Base-by-base conservation (phyloP, 2,329 filamentous ascomycete genomes). In the Penicillium sp. region DNA sequence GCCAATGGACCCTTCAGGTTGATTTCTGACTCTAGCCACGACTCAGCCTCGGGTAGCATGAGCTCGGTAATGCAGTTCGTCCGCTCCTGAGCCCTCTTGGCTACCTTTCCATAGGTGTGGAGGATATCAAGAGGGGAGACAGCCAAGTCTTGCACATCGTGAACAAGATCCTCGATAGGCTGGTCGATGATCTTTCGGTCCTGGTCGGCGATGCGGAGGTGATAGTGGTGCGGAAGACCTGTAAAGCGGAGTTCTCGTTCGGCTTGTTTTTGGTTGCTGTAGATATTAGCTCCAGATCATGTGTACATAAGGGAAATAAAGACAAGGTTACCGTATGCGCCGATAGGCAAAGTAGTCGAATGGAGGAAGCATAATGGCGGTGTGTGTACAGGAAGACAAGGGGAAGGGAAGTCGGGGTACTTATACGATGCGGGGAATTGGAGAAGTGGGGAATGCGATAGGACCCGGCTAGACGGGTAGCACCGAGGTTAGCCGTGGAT, bases 41-140 rank as follows among this genome's bases (percentile, higher is more conserved):
- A 75, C 75, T 96, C 90, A 0, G 91, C 91, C 55, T 88, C 87
- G 0, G 85, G 81, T 38, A 97, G 83, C 78, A 97, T 84, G 56
- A 97, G 80, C 76, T 97, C 93, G 0, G 93, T 97, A 13, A 95
- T 77, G 70, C 91, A 95, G 73, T 97, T 97, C 2, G 92, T 96
- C 76, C 89, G 89, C 61, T 88, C 83, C 37, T 97, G 93, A 1
- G 91, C 93, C 69, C 87, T 88, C 52, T 96, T 73, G 0, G 93
- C 89, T 21, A 93, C 87, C 75, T 95, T 96, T 68, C 89, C 89
- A 72, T 97, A 97, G 12, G 91, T 86, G 59, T 82, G 86, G n/a
- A 97, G 85, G 47, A 97, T 84, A 60, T 91, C 86, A 25, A 88
- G 72, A 0, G 93, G 87, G 13, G 83, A 81, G 49, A 86, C 79